phyloP scores from a whole-genome alignment of 1,139 yeast genomes.

The Suhomyces wounanorum region DNA sequence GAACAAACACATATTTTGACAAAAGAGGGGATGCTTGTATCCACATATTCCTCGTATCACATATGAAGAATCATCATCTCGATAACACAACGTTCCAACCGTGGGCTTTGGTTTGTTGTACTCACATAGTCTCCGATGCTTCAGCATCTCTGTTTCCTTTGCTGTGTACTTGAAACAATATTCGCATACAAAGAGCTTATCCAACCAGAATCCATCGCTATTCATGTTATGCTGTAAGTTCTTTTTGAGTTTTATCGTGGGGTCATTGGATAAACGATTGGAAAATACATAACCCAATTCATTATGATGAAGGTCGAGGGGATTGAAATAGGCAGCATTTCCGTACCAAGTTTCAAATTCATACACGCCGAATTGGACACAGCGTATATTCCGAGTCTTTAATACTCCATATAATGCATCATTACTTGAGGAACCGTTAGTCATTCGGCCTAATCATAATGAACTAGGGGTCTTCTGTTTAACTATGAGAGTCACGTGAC shows the following conservation, averaged over 20 bases:
- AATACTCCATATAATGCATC: constrained; percentile 56
- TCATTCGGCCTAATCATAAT: constrained; percentile 2
- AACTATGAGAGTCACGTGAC: constrained; percentile 1
- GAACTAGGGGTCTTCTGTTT: neutral
- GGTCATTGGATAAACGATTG: constrained; percentile 17
- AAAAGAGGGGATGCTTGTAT: constrained; percentile 58
- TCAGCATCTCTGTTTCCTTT: constrained; percentile 32
- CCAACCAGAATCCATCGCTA: constrained; percentile 49
- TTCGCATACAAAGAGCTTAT: constrained; percentile 70
- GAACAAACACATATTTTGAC: constrained; percentile 81
- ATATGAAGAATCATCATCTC: constrained; percentile 50
- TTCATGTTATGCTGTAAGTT: constrained; percentile 2
- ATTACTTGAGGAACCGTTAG: constrained; percentile 8
- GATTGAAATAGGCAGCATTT: constrained; percentile 68
- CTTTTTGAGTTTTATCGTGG: constrained; percentile 12
- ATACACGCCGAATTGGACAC: constrained; percentile 64
- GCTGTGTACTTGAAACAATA: constrained; percentile 80
- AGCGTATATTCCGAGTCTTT: constrained; percentile 59
- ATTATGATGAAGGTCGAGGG: constrained; percentile 29
- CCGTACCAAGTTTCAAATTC: constrained; percentile 85
- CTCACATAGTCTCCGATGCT: constrained; percentile 51
- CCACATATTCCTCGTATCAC: constrained; percentile 71
- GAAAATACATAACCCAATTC: constrained; percentile 35
- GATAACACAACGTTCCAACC: constrained; percentile 70
- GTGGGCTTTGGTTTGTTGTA: constrained; percentile 34